phyloP scores from a whole-genome alignment of 768 basidiomycete species.

The Kwoniella botswanensis region DNA sequence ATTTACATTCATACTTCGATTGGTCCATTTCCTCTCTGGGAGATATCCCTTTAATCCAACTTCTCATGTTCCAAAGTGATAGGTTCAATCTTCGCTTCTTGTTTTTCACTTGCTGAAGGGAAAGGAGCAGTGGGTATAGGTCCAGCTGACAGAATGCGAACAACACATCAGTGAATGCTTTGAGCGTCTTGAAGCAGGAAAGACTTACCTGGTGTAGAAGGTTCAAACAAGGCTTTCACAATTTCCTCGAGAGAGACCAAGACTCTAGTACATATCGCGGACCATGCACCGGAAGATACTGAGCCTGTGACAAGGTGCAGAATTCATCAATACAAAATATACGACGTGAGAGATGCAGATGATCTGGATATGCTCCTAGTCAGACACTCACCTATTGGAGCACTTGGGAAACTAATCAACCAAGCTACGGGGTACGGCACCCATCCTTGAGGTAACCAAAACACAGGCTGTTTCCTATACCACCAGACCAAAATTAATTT shows the following conservation, averaged over 20 bases:
- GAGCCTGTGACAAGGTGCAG: constrained; percentile 66
- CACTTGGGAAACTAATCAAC: constrained; percentile 89
- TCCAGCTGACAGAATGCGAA: constrained; percentile 7
- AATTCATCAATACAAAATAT: neutral
- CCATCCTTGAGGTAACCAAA: constrained; percentile 90
- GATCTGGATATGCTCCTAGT: neutral
- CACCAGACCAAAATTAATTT: constrained; percentile 88
- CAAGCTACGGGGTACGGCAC: constrained; percentile 79
- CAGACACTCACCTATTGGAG: constrained; percentile 74
- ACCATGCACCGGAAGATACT: constrained; percentile 92
- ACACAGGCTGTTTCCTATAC: constrained; percentile 87
- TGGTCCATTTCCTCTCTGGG: no score
- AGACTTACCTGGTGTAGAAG: constrained; percentile 20
- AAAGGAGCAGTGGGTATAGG: constrained; percentile 27
- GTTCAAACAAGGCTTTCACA: constrained; percentile 66
- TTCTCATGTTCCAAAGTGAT: constrained; percentile 44
- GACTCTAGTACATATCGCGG: constrained; percentile 89
- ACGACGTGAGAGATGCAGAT: neutral
- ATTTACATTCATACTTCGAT: no score
- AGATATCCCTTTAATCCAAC: constrained; percentile 29
- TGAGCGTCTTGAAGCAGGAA: neutral
- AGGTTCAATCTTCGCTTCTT: constrained; percentile 38
- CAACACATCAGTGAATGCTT: neutral
- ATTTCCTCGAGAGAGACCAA: constrained; percentile 75
- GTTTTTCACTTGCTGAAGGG: constrained; percentile 8